Conservation (phyloP, 116 monocot genomes). For the Phalaenopsis hybrid region DNA sequence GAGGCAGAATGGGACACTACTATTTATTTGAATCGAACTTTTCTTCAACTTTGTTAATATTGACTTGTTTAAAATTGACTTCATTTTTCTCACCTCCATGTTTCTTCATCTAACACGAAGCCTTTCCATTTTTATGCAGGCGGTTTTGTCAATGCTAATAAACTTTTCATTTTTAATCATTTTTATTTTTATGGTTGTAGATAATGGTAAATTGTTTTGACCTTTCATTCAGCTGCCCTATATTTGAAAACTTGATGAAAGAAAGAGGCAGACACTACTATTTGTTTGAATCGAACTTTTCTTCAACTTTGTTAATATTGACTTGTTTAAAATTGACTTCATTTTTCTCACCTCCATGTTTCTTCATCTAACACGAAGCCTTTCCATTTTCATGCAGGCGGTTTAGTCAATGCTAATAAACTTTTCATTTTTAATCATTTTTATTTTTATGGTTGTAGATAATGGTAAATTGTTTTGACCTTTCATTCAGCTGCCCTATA, state of each 20-base stretch:
- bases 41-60: not conserved
- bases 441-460: not conserved
- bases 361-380: not conserved
- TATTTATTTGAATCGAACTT: not conserved
- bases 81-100: not conserved
- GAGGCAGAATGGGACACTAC: not conserved
- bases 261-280: not conserved
- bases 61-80: not conserved
- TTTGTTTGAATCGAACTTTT: not conserved
- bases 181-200: not conserved
- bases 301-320: not conserved
- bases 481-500: not conserved
- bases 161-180: not conserved
- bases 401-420: conserved; percentile 9
- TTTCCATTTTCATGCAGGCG: conserved; percentile 26
- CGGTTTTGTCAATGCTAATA: conserved; percentile 8
- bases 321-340: not conserved
- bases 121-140: conserved; percentile 20
- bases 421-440: not conserved
- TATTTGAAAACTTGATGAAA: not conserved
- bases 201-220: not conserved
- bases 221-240: not conserved
- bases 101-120: not conserved
- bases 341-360: not conserved
- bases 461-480: not conserved